phyloP scores from a whole-genome alignment of 192 early-diverging fungal genomes.

The Dispira simplex region DNA sequence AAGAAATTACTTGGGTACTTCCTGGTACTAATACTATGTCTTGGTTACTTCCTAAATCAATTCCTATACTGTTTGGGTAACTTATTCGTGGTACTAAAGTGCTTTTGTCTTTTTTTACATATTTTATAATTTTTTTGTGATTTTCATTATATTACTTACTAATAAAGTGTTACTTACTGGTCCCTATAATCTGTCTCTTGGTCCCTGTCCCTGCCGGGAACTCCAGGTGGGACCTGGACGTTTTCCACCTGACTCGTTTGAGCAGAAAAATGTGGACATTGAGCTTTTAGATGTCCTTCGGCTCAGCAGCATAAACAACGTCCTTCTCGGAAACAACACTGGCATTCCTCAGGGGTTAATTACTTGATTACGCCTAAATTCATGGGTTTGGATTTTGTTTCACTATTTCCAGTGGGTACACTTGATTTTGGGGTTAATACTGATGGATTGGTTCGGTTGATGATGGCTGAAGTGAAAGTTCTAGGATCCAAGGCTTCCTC shows the following conservation, averaged over 20 bases:
- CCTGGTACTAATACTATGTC: neutral
- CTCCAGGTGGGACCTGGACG: neutral
- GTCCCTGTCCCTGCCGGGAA: neutral
- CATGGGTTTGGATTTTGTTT: neutral
- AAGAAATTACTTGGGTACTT: neutral
- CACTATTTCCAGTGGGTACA: neutral
- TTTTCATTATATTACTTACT: neutral
- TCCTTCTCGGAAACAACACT: neutral
- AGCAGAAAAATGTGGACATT: neutral
- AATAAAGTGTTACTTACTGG: neutral
- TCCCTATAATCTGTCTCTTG: neutral
- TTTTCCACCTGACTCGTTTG: neutral
- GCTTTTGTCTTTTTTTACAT: neutral
- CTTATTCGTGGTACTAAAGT: neutral
- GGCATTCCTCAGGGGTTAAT: neutral
- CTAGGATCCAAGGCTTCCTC: neutral
- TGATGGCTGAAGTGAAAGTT: neutral
- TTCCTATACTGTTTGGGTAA: neutral
- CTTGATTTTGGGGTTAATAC: neutral
- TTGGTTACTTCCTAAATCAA: neutral
- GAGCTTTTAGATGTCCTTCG: neutral
- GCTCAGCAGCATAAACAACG: neutral
- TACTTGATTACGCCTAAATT: neutral
- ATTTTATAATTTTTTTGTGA: constrained; percentile 1
- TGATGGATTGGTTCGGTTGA: neutral